Percentiles rank a stretch among this genome's conserved stretches.
phyloP scores from a whole-genome alignment of 2,329 filamentous ascomycete genomes.

The Pseudogymnoascus sp. region DNA sequence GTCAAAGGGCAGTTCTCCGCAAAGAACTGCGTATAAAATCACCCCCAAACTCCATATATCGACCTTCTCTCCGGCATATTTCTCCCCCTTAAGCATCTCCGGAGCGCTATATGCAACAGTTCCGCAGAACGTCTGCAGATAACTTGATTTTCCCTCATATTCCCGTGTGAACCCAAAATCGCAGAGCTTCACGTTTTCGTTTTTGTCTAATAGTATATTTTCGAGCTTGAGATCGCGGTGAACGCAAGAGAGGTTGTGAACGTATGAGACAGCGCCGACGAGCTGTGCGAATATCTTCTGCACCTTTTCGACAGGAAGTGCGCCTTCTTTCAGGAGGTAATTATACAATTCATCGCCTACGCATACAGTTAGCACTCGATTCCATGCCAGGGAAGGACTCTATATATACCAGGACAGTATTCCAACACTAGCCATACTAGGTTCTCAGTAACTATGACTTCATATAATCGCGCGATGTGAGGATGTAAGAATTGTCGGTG shows the following conservation, averaged over 20 bases:
- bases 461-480: conserved; percentile 92
- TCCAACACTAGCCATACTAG: conserved; percentile 95
- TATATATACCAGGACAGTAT: conserved; percentile 73
- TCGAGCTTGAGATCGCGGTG: conserved; percentile 96
- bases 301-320: conserved; percentile 74
- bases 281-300: conserved; percentile 95
- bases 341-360: conserved; percentile 94
- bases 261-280: conserved; percentile 88
- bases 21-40: conserved; percentile 74
- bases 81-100: conserved; percentile 97
- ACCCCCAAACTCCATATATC: conserved; percentile 91
- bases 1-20: conserved; percentile 86
- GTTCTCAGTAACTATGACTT: conserved; percentile 93
- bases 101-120: conserved; percentile 97
- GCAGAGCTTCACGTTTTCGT: conserved; percentile 94
- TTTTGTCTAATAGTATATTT: conserved; percentile 90
- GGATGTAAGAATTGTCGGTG: conserved; percentile 96
- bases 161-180: conserved; percentile 98
- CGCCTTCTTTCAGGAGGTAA: conserved; percentile 80
- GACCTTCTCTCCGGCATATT: conserved; percentile 95
- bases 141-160: conserved; percentile 90
- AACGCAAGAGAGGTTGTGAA: conserved; percentile 90
- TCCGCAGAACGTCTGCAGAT: conserved; percentile 94
- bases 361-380: conserved; percentile 24
- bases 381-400: conserved; percentile 13